Conservation (phyloP, 805 yeast species). For the Scheffersomyces lignosus region DNA sequence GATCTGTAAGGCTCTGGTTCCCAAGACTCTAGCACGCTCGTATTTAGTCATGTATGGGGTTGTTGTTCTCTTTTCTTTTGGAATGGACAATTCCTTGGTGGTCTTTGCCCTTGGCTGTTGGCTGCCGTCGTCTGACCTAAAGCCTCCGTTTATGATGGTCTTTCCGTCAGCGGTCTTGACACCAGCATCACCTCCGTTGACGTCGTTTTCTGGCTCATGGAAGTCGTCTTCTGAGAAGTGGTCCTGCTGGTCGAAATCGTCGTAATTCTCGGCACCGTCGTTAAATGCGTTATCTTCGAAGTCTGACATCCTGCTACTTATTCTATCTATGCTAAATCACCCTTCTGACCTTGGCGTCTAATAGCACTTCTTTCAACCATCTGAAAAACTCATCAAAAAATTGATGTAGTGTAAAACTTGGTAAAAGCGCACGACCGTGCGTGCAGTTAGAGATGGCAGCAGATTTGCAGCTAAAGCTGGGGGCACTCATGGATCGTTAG, state of each 20-base stretch:
- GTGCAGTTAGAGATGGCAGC: too few species aligned
- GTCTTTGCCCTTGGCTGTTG: conserved; percentile 53
- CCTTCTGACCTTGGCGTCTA: too few species aligned
- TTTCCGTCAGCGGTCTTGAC: conserved; percentile 68
- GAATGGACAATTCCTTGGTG: conserved; percentile 78
- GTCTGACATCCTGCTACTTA: conserved; percentile 50
- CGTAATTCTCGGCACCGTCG: conserved; percentile 68
- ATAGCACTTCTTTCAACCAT: too few species aligned
- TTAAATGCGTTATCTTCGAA: conserved; percentile 54
- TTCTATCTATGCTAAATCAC: too few species aligned
- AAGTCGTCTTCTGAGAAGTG: conserved; percentile 76
- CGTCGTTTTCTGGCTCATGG: conserved; percentile 31
- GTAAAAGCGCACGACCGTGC: too few species aligned
- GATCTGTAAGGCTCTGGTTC: conserved; percentile 96
- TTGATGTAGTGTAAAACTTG: too few species aligned
- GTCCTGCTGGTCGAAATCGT: conserved; percentile 79
- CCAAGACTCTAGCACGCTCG: conserved; percentile 96
- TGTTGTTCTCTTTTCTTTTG: conserved; percentile 85
- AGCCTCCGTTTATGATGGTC: conserved; percentile 68
- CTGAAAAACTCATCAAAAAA: background rate
- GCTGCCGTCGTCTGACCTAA: conserved; percentile 54
- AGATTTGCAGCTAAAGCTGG: too few species aligned
- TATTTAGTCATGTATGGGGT: conserved; percentile 99
- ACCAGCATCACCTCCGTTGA: conserved; percentile 38
- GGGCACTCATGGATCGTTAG: too few species aligned